Conservation (phyloP, 331 rosid species). For the Quercus lobata region DNA sequence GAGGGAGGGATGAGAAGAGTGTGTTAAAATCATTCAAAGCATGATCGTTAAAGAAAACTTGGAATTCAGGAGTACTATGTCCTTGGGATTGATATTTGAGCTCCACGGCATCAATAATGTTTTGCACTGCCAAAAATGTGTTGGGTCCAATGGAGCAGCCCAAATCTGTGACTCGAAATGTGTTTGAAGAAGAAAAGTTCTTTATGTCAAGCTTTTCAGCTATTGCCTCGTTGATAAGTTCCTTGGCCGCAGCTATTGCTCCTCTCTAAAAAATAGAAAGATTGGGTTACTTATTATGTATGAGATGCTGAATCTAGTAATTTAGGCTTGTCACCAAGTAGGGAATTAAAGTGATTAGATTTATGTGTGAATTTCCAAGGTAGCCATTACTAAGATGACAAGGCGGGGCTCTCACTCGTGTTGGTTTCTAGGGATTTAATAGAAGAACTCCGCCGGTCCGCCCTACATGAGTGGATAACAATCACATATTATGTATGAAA, state of each 20-base stretch:
- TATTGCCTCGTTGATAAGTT: slow-evolving; percentile 3
- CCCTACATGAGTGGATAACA: too few species aligned
- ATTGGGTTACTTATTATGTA: neutral
- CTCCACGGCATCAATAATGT: slow-evolving; percentile 12
- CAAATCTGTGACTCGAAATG: slow-evolving; percentile 12
- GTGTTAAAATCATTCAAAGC: slow-evolving; percentile 19
- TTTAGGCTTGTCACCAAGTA: too few species aligned
- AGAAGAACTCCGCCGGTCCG: accelerated
- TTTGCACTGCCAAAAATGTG: slow-evolving; percentile 15
- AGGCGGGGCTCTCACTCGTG: too few species aligned
- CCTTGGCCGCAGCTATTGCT: neutral
- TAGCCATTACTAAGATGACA: too few species aligned
- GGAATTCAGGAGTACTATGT: slow-evolving; percentile 4
- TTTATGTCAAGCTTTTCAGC: slow-evolving; percentile 16
- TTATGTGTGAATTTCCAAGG: too few species aligned
- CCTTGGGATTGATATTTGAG: neutral
- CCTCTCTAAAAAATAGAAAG: neutral
- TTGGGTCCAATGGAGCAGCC: slow-evolving; percentile 22
- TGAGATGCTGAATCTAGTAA: neutral
- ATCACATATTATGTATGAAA: too few species aligned
- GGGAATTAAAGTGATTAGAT: too few species aligned
- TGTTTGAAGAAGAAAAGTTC: neutral
- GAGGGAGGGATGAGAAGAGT: slow-evolving; percentile 20
- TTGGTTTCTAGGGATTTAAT: too few species aligned
- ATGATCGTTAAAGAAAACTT: slow-evolving; percentile 20